Base-by-base conservation (phyloP, 2,329 filamentous ascomycete species). In the Talaromyces sp. region DNA sequence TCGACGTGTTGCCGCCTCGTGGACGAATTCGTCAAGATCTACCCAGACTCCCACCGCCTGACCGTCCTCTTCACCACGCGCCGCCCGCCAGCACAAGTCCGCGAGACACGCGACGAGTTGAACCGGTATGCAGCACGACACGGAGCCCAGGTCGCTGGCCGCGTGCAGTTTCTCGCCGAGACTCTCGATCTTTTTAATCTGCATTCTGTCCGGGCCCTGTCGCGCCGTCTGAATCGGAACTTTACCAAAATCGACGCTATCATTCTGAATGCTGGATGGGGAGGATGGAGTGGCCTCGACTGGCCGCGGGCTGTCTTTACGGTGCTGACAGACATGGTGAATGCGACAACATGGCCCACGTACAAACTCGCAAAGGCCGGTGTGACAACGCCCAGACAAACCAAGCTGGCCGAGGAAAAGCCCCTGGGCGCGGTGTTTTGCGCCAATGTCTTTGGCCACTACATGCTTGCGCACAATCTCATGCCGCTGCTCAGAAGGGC, bases 361-460 rank as follows among this genome's bases (percentile, higher is more conserved):
- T 97, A 83, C 79, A 96, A 96, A 78, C 75, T 86, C 17, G 82
- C 87, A 4, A 74, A 80, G 14, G 70, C 81, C 2, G 87, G 87
- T 26, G 77, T 80, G 61, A 61, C 83, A 0, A 78, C 84, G n/a
- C 77, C 78, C 62, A 74, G 77, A 9, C 82, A 92, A 70, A 77
- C 82, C 14, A 70, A 74, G 10, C 58, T 58, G 8, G 60, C 64
- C 3, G 67, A 77, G 17, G 84, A 86, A 61, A 86, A 88, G 0
- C 77, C 80, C 5, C 78, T 99, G 0, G 93, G 91, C 3, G 83
- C 91, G 66, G 86, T 96, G 19, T 99, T 98, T 73, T 89, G 88
- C 72, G 89, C 93, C 55, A 98, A 98, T 71, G 84, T 96, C 31
- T 98, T 99, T 71, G 95, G 95, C 0, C 95, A 99, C 77, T 98